A percentile compares a stretch with the other conserved stretches of the same genome.
Conservation (phyloP, 2,329 filamentous ascomycete genomes). For the Tolypocladium capitatum region DNA sequence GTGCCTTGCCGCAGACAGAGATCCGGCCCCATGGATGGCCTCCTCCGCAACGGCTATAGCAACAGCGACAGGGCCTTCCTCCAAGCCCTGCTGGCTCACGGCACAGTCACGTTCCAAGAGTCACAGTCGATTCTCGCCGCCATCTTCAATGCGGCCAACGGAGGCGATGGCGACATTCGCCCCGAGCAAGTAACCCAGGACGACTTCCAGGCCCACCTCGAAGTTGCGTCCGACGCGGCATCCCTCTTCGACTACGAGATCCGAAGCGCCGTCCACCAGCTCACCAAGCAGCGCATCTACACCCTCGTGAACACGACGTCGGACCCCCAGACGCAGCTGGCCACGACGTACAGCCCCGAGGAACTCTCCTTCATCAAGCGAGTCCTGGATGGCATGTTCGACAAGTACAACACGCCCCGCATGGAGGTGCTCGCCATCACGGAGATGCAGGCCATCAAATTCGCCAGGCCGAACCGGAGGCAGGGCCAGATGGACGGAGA, state of each 20-base stretch:
- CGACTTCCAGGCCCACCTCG: constrained; percentile 56
- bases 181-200: constrained; percentile 53
- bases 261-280: constrained; percentile 58
- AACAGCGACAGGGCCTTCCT: constrained; percentile 77
- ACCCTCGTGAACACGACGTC: constrained; percentile 80
- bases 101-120: constrained; percentile 63
- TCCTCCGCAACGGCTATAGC: constrained; percentile 25
- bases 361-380: constrained; percentile 86
- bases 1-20: not conserved
- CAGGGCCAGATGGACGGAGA: constrained; percentile 15
- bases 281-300: constrained; percentile 53
- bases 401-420: constrained; percentile 66
- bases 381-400: constrained; percentile 82
- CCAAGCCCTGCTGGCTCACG: constrained; percentile 72
- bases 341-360: constrained; percentile 66
- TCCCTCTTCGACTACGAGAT: constrained; percentile 82
- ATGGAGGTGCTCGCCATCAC: constrained; percentile 75
- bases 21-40: constrained; percentile 11
- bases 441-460: constrained; percentile 62
- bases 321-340: constrained; percentile 74
- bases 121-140: constrained; percentile 61
- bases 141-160: constrained; percentile 49
- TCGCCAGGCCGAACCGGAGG: constrained; percentile 39
- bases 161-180: constrained; percentile 25
- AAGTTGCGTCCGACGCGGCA: constrained; percentile 56